Evolutionary conservation across 2,329 filamentous ascomycete species (phyloP), one percentile per base, ranked within the genome.

Genomic region (Penicillium expansum): DNA sequence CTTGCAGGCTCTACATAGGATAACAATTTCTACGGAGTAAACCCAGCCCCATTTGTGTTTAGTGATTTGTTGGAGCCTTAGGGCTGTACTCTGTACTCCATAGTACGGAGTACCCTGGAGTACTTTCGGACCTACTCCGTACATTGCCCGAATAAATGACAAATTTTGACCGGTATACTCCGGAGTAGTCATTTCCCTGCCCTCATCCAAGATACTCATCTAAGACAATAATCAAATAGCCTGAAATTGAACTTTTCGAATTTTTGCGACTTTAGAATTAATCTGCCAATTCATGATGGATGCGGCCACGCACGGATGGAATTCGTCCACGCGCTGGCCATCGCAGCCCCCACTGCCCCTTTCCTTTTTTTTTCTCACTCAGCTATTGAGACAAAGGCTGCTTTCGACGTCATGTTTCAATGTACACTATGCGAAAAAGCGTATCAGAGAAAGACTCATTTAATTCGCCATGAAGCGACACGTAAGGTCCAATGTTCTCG

Each of bases 371-470:
- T 20, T 33, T 22, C 27, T 47, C 4, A 1, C 13, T 39, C 48
- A 4, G 14, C 35, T 27, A 24, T 48, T 37, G 13, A 7, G 18
- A 47, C 30, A 3, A 45, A 20, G 29, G 29, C 13, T 33, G 29
- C 20, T 33, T n/a, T 20, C 22, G 5, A 43, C 38, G 45, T 44
- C 50, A 68, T 70, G 67, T 71, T 71, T 37, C 59, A 57, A 37
- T 71, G 69, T 51, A 48, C 62, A 14, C 57, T 62, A 41, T 71
- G 69, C 48, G 61, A 65, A n/a, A 71, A 68, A n/a, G 42, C 59
- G 10, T 71, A 71, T 16, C 64, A 66, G 18, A 60, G 69, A 32
- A 71, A 68, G 51, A 57, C 65, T 0, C 69, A 71, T 60, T 43
- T 71, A 5, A 52, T 59, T 14, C 69, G 69, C 1, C 69, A 71